phyloP scores from a whole-genome alignment of 1,139 yeast genomes.

The Nakaseomyces nivariensis region DNA sequence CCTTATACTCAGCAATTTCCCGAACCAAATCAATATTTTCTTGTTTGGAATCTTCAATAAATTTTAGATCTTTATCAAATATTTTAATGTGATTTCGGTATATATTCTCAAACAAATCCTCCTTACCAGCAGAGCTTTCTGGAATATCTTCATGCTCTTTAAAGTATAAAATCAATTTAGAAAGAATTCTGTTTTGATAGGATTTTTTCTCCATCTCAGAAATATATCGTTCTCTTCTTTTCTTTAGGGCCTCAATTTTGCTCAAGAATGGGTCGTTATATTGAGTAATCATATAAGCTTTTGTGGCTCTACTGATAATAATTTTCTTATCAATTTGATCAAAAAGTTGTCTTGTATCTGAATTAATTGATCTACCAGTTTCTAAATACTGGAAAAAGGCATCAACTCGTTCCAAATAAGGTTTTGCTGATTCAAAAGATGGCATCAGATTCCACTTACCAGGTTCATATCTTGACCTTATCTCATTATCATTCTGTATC shows the following conservation, averaged over 20 bases:
- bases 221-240: constrained; percentile 31
- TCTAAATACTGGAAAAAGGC: constrained; percentile 41
- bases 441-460: constrained; percentile 40
- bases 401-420: constrained; percentile 33
- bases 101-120: constrained; percentile 28
- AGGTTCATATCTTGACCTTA: constrained; percentile 41
- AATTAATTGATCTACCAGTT: constrained; percentile 59
- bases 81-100: constrained; percentile 35
- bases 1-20: constrained; percentile 26
- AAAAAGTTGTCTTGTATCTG: constrained; percentile 24
- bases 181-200: constrained; percentile 40
- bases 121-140: constrained; percentile 10
- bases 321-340: constrained; percentile 25
- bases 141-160: constrained; percentile 22
- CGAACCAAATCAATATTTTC: constrained; percentile 41
- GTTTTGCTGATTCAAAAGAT: constrained; percentile 34
- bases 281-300: constrained; percentile 11
- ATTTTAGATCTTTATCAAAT: constrained; percentile 29
- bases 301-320: constrained; percentile 20
- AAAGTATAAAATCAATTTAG: constrained; percentile 41
- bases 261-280: constrained; percentile 18
- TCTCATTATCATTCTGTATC: constrained; percentile 43
- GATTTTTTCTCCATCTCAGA: constrained; percentile 38
- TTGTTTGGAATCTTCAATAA: constrained; percentile 26
- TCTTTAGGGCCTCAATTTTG: constrained; percentile 19